Evolutionary conservation across 495 filamentous ascomycete species (phyloP), one percentile per base, ranked within the genome.

Genomic region (Tricharina praecox): DNA sequence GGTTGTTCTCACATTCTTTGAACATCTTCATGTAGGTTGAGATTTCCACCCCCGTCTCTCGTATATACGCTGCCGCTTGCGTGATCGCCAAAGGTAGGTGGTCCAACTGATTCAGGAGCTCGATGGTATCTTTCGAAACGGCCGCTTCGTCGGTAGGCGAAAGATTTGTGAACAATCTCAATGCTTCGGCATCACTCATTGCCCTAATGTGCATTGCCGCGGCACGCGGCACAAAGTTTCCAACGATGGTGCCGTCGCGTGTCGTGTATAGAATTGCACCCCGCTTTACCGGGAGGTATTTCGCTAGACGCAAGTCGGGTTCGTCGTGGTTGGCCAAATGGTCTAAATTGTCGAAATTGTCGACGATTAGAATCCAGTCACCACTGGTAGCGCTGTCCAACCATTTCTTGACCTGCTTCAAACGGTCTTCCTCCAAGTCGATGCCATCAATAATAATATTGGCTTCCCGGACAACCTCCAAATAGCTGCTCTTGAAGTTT

Each of bases 321-420:
- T 67, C 48, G n/a, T n/a, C n/a, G n/a, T n/a, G n/a, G n/a, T n/a
- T n/a, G n/a, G n/a, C n/a, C n/a, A n/a, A n/a, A n/a, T n/a, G n/a
- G n/a, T n/a, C n/a, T n/a, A n/a, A n/a, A n/a, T n/a, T n/a, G 47
- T 68, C 64, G 0, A 62, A 60, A 36, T 66, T 65, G 46, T 67
- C 62, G 25, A 68, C 20, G 20, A 67, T 49, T 23, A 68, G 39
- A 23, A 67, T 50, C 62, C 63, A 68, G 23, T 43, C 36, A 11
- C 50, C 35, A 15, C 45, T 52, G 2, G 21, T 7, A 4, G 45
- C 16, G 16, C 45, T 43, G 16, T 48, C 45, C 15, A 52, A 33
- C 45, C 50, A 48, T 4, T 41, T 24, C 36, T 42, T 52, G 1
- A 45, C 38, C 9, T 2, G 10, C 5, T 32, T 24, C 2, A 52